Conservation (phyloP, 2,329 filamentous ascomycete genomes). For the Colletotrichum theobromicola region DNA sequence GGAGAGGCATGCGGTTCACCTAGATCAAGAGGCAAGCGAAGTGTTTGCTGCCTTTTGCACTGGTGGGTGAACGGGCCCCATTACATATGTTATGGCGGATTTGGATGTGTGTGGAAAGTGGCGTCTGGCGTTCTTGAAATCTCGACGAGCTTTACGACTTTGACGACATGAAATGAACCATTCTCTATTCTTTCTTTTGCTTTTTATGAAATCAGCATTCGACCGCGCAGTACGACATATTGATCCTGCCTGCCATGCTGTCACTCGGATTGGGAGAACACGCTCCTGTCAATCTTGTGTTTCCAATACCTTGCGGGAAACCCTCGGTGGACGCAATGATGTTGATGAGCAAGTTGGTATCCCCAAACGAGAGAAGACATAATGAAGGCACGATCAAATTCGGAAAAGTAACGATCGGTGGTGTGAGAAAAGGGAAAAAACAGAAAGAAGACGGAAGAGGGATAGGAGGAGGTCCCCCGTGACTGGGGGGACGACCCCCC, state of each 20-base stretch:
- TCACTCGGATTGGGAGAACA: background rate
- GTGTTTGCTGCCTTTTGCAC: background rate
- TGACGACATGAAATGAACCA: slow-evolving; percentile 19
- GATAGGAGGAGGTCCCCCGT: background rate
- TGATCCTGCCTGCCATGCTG: background rate
- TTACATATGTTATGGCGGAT: background rate
- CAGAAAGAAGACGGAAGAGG: background rate
- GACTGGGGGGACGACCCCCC: background rate
- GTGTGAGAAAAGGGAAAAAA: background rate
- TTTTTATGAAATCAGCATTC: slow-evolving; percentile 7
- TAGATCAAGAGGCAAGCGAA: slow-evolving; percentile 1
- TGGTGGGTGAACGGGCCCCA: background rate
- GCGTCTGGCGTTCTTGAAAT: background rate
- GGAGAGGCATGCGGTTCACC: slow-evolving; percentile 14
- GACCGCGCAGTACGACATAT: slow-evolving; percentile 15
- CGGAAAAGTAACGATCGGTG: slow-evolving; percentile 6
- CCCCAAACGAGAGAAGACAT: background rate
- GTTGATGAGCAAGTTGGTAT: background rate
- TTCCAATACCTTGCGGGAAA: background rate
- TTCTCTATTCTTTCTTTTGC: slow-evolving; percentile 4
- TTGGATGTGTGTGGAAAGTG: background rate
- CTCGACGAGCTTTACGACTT: slow-evolving; percentile 19
- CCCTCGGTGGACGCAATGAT: background rate
- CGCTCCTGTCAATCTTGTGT: background rate
- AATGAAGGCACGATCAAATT: background rate